A percentile compares a stretch with the other conserved stretches of the same genome.
Conservation (phyloP, 345 rosid species). For the Firmiana major region DNA sequence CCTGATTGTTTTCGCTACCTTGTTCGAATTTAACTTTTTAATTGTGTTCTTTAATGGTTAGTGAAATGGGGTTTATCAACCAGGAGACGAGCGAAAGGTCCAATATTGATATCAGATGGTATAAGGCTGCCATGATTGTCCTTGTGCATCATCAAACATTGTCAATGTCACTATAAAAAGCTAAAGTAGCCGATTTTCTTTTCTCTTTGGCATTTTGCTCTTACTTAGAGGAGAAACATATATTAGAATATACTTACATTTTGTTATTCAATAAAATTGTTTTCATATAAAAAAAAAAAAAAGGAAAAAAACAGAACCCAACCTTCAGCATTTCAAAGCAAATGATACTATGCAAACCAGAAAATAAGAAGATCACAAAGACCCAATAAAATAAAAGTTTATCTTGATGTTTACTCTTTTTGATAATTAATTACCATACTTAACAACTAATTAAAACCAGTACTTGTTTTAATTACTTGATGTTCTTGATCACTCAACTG, state of each 20-base stretch:
- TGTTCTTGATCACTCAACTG: neutral
- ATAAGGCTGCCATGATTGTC: neutral
- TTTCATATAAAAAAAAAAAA: neutral
- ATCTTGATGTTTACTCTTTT: neutral
- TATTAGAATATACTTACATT: neutral
- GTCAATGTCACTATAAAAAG: neutral
- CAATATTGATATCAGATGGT: no score
- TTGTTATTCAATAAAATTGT: slow-evolving; percentile 8
- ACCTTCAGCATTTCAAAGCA: neutral
- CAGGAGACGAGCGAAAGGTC: neutral
- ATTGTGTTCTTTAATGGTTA: neutral
- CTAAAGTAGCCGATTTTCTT: no score
- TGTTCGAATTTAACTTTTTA: neutral
- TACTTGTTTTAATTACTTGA: neutral
- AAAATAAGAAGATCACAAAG: neutral
- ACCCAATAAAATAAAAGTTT: neutral
- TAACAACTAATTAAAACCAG: neutral
- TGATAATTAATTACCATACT: neutral
- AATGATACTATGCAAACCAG: slow-evolving; percentile 1
- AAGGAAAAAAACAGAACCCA: neutral
- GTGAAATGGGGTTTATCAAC: slow-evolving; percentile 5
- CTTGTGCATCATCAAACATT: neutral
- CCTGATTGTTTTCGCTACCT: neutral
- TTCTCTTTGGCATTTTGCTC: neutral
- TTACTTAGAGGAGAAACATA: neutral